Evolutionary conservation across 2,329 filamentous ascomycete genomes (phyloP).

Genomic region (Pyrenophora graminea): DNA sequence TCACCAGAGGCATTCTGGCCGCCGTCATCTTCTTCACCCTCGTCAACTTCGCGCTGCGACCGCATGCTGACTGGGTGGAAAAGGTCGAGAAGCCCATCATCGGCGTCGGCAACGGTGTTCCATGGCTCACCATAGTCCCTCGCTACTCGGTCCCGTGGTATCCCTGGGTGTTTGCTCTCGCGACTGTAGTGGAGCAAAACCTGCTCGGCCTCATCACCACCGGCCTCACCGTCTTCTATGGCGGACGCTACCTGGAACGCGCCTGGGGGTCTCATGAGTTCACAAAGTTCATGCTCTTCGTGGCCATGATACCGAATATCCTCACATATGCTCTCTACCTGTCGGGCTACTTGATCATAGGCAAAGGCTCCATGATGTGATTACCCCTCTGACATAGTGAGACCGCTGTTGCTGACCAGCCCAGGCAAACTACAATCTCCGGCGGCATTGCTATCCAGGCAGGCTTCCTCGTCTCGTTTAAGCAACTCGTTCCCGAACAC

Average conservation of each 20-base stretch:
- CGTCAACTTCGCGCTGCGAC: constrained; percentile 76
- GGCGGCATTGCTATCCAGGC: constrained; percentile 90
- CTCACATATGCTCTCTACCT: constrained; percentile 74
- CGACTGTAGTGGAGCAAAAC: constrained; percentile 90
- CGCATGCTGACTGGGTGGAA: constrained; percentile 49
- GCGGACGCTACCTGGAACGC: constrained; percentile 90
- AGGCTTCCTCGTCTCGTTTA: constrained; percentile 93
- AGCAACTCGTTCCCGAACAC: constrained; percentile 95
- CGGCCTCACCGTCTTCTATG: constrained; percentile 80
- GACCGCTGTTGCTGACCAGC: constrained; percentile 17
- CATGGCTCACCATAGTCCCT: constrained; percentile 86
- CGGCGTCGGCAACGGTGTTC: constrained; percentile 67
- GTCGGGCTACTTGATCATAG: constrained; percentile 71
- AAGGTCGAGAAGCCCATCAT: constrained; percentile 50
- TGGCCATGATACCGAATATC: constrained; percentile 78
- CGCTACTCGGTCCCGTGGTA: constrained; percentile 76
- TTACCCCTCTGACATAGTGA: constrained; percentile 37
- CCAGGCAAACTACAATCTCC: constrained; percentile 76
- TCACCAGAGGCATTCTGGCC: constrained; percentile 81
- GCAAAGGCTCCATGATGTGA: constrained; percentile 70
- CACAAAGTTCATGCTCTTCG: constrained; percentile 82
- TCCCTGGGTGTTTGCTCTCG: constrained; percentile 88
- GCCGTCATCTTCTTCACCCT: constrained; percentile 76
- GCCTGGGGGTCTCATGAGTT: constrained; percentile 94
- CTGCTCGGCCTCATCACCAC: constrained; percentile 82